Evolutionary conservation across 768 basidiomycete genomes (phyloP).

Genomic region (Russula dissimulans): DNA sequence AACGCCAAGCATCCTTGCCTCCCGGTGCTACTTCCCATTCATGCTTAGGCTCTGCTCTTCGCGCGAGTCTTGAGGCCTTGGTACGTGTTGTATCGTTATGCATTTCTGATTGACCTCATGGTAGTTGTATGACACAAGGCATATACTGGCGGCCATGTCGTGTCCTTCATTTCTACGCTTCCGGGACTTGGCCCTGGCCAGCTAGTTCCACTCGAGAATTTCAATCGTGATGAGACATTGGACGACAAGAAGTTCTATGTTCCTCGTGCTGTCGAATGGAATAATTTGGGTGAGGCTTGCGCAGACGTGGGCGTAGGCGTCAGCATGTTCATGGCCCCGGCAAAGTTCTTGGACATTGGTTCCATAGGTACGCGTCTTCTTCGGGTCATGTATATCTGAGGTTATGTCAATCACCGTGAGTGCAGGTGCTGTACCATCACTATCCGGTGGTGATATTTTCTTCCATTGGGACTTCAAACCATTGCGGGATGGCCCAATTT

Average conservation of each 20-base stretch:
- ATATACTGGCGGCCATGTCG: constrained; percentile 67
- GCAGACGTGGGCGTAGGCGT: constrained; percentile 86
- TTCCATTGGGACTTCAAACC: constrained; percentile 87
- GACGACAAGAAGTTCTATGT: constrained; percentile 77
- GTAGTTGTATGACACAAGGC: constrained; percentile 31
- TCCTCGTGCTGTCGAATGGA: constrained; percentile 75
- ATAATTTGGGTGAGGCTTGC: constrained; percentile 76
- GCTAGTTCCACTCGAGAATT: constrained; percentile 52
- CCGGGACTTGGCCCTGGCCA: constrained; percentile 69
- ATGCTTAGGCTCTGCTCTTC: constrained; percentile 71
- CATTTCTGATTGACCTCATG: constrained; percentile 8
- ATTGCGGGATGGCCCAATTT: constrained; percentile 47
- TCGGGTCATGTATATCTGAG: background rate
- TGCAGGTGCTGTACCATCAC: constrained; percentile 51
- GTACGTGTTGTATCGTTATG: constrained; percentile 32
- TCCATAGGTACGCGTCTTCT: constrained; percentile 53
- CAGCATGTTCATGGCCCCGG: constrained; percentile 79
- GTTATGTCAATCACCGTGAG: background rate
- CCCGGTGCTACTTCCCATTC: constrained; percentile 34
- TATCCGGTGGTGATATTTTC: constrained; percentile 85
- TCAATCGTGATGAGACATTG: constrained; percentile 66
- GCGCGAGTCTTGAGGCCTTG: constrained; percentile 61
- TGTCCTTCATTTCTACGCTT: constrained; percentile 60
- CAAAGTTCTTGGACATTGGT: constrained; percentile 74
- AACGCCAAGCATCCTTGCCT: constrained; percentile 43